These are phyloP conservation scores for Fusarium sulawesiense DNA, from an alignment of 2,329 filamentous ascomycete genomes.

Conservation along the genomic window DNA sequence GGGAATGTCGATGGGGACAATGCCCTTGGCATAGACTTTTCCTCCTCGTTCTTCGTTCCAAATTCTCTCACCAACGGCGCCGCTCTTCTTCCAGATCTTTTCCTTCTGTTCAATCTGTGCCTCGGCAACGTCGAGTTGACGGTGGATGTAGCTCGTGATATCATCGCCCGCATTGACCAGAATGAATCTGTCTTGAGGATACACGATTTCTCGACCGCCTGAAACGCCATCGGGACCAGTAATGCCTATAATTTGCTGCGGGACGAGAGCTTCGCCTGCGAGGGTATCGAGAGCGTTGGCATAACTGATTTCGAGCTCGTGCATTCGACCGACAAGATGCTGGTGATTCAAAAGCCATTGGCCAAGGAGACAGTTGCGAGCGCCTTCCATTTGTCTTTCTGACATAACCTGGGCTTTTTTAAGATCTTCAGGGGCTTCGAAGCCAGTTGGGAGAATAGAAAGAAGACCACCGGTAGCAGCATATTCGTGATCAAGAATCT, in stretches of 20 bases:
- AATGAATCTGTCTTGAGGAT: constrained; percentile 67
- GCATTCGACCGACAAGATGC: constrained; percentile 64
- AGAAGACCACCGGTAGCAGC: constrained; percentile 66
- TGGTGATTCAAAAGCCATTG: constrained; percentile 68
- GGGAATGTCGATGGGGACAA: constrained; percentile 61
- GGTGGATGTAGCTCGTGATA: constrained; percentile 60
- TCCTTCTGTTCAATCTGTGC: constrained; percentile 52
- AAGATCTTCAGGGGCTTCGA: constrained; percentile 38
- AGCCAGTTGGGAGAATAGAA: constrained; percentile 61
- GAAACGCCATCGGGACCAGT: constrained; percentile 64
- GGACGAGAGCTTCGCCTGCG: constrained; percentile 61
- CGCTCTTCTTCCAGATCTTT: constrained; percentile 50
- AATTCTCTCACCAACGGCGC: constrained; percentile 56
- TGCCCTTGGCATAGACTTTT: constrained; percentile 54
- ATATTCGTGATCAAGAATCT: constrained; percentile 70
- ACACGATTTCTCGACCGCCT: constrained; percentile 62
- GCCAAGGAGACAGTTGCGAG: constrained; percentile 65
- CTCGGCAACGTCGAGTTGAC: constrained; percentile 60
- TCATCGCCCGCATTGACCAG: constrained; percentile 67
- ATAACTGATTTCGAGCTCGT: constrained; percentile 67
- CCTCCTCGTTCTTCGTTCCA: constrained; percentile 47
- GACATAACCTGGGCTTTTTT: constrained; percentile 37
- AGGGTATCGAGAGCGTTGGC: constrained; percentile 63
- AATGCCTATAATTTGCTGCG: constrained; percentile 63
- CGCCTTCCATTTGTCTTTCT: constrained; percentile 53